These are phyloP conservation scores for Mucor racemosus DNA, from an alignment of 371 early-diverging fungal genomes.

Conservation along the genomic window DNA sequence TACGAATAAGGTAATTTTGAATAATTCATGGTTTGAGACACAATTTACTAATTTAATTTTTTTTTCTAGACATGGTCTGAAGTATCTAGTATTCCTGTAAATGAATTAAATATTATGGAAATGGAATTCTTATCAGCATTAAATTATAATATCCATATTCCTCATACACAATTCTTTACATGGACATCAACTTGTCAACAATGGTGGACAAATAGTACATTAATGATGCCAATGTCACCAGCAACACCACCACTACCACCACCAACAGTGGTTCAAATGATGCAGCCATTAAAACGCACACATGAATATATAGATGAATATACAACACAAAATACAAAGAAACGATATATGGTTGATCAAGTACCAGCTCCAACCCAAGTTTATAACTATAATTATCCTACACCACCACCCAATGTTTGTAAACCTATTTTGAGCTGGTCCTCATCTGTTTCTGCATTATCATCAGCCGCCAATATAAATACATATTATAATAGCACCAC, in stretches of 20 bases:
- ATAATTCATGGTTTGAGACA: neutral
- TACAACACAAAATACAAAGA: conserved; percentile 15
- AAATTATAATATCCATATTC: conserved; percentile 52
- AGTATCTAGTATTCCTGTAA: conserved; percentile 67
- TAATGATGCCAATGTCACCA: neutral
- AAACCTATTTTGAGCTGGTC: conserved; percentile 54
- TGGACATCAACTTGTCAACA: conserved; percentile 51
- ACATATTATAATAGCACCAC: conserved; percentile 3
- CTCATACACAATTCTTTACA: conserved; percentile 39
- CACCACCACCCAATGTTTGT: conserved; percentile 17
- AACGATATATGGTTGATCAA: conserved; percentile 1
- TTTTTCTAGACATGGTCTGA: conserved; percentile 68
- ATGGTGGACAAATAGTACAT: conserved; percentile 15
- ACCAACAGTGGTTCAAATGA: conserved; percentile 7
- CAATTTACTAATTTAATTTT: neutral
- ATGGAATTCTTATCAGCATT: conserved; percentile 71
- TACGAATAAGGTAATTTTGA: conserved; percentile 56
- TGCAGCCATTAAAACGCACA: conserved; percentile 3
- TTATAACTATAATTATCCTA: conserved; percentile 8
- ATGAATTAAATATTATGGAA: conserved; percentile 76
- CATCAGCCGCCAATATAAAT: conserved; percentile 3
- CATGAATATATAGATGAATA: conserved; percentile 3
- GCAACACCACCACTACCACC: conserved; percentile 10
- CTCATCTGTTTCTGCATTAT: conserved; percentile 33
- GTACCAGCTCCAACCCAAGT: neutral